phyloP scores from a whole-genome alignment of 73 alveolate genomes.

The Uronychia binucleata region DNA sequence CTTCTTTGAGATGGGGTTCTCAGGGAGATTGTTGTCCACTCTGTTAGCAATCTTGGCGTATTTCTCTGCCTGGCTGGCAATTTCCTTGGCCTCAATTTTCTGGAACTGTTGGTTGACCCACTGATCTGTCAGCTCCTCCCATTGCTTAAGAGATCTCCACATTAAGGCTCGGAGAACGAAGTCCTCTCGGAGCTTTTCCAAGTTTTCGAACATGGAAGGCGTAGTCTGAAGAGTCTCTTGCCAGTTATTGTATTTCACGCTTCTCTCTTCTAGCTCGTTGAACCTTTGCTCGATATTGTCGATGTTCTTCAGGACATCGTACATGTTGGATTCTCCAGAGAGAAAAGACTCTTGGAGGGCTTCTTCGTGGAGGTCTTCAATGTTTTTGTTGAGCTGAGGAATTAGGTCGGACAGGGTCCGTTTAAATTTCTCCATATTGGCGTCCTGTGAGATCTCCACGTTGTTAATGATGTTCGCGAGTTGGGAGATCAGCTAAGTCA shows the following conservation, averaged over 20 bases:
- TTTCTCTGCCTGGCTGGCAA: constrained; percentile 73
- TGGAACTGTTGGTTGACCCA: constrained; percentile 67
- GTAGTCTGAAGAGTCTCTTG: constrained; percentile 46
- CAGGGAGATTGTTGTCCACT: constrained; percentile 80
- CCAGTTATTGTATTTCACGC: constrained; percentile 47
- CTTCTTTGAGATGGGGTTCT: constrained; percentile 63
- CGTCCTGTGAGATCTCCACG: constrained; percentile 45
- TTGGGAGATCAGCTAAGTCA: constrained; percentile 32
- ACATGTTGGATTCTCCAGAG: constrained; percentile 52
- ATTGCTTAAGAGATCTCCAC: constrained; percentile 86
- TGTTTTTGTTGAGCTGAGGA: constrained; percentile 43
- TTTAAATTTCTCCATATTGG: constrained; percentile 48
- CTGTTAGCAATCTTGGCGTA: constrained; percentile 70
- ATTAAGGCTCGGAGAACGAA: constrained; percentile 61
- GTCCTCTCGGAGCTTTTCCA: constrained; percentile 68
- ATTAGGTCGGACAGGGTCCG: constrained; percentile 37
- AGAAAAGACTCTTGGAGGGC: constrained; percentile 21
- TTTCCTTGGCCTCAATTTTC: constrained; percentile 72
- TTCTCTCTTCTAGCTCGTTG: constrained; percentile 35
- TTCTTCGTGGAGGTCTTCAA: constrained; percentile 23
- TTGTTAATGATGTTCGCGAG: constrained; percentile 22
- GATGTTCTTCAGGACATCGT: constrained; percentile 15
- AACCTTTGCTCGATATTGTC: constrained; percentile 34
- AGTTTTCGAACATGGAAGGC: constrained; percentile 68
- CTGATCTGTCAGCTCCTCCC: constrained; percentile 74